Conservation (phyloP, 352 stramenopile species). For the Phytophthora podocarpi region DNA sequence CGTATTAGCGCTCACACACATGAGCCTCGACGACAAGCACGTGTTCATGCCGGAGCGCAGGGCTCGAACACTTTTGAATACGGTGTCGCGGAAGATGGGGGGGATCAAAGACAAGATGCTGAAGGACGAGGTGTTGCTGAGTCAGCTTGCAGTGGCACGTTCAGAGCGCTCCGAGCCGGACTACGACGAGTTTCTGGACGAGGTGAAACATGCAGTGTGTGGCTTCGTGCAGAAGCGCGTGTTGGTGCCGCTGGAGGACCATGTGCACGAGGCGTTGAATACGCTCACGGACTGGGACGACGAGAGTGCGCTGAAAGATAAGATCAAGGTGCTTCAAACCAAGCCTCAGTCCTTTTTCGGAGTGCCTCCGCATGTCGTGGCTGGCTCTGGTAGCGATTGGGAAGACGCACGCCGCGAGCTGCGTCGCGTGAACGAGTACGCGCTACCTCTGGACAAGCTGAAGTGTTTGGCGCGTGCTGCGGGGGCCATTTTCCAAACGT, state of each 20-base stretch:
- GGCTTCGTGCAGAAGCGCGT: slow-evolving; percentile 56
- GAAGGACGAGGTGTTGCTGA: slow-evolving; percentile 42
- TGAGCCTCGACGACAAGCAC: slow-evolving; percentile 47
- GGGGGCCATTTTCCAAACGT: slow-evolving; percentile 57
- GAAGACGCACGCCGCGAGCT: slow-evolving; percentile 61
- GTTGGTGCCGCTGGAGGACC: slow-evolving; percentile 63
- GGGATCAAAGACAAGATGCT: slow-evolving; percentile 59
- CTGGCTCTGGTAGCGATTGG: slow-evolving; percentile 54
- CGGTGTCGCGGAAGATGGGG: slow-evolving; percentile 54
- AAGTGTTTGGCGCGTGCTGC: slow-evolving; percentile 70
- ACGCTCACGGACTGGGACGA: slow-evolving; percentile 56
- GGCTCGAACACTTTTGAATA: slow-evolving; percentile 52
- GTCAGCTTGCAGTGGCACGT: slow-evolving; percentile 37
- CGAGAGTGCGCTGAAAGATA: slow-evolving; percentile 48
- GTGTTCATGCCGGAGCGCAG: slow-evolving; percentile 45
- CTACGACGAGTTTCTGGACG: slow-evolving; percentile 66
- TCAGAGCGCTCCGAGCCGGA: slow-evolving; percentile 46
- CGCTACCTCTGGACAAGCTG: slow-evolving; percentile 71
- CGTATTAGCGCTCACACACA: slow-evolving; percentile 41
- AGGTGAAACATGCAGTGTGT: slow-evolving; percentile 61
- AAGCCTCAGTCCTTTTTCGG: slow-evolving; percentile 64
- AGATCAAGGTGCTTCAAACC: slow-evolving; percentile 60
- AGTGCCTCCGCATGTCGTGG: slow-evolving; percentile 48
- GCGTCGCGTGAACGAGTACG: slow-evolving; percentile 55
- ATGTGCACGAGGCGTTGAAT: slow-evolving; percentile 61